These are phyloP conservation scores for Xylona heveae DNA, from an alignment of 495 filamentous ascomycete genomes.

Conservation along the genomic window DNA sequence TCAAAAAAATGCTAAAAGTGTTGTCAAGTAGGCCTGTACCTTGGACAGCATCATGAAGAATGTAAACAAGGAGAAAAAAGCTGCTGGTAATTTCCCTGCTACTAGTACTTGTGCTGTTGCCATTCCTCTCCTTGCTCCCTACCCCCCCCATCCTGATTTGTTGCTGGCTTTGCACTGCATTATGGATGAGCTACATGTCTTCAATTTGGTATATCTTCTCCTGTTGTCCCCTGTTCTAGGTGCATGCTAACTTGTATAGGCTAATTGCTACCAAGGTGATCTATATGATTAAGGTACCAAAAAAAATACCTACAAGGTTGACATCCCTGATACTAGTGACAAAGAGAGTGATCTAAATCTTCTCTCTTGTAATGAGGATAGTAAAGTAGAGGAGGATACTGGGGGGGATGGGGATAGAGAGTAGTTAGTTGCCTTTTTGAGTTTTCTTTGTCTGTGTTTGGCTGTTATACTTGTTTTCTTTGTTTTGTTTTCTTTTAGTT, in stretches of 20 bases:
- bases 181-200: background rate
- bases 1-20: too few relatives aligned
- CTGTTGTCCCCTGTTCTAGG: background rate
- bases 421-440: too few relatives aligned
- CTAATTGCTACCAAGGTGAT: background rate
- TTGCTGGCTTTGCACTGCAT: too few relatives aligned
- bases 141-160: too few relatives aligned
- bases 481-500: background rate
- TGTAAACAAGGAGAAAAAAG: conserved; percentile 1
- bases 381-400: background rate
- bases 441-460: too few relatives aligned
- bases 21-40: too few relatives aligned
- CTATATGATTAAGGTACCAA: background rate
- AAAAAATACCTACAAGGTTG: too few relatives aligned
- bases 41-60: too few relatives aligned
- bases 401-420: too few relatives aligned
- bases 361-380: background rate
- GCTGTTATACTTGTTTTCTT: too few relatives aligned
- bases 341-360: background rate
- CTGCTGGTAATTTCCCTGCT: background rate
- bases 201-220: background rate
- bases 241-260: background rate
- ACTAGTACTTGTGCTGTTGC: background rate
- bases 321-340: too few relatives aligned
- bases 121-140: too few relatives aligned